These are phyloP conservation scores for Penicillium sp. DNA, from an alignment of 2,329 filamentous ascomycete species.

Conservation along the genomic window DNA sequence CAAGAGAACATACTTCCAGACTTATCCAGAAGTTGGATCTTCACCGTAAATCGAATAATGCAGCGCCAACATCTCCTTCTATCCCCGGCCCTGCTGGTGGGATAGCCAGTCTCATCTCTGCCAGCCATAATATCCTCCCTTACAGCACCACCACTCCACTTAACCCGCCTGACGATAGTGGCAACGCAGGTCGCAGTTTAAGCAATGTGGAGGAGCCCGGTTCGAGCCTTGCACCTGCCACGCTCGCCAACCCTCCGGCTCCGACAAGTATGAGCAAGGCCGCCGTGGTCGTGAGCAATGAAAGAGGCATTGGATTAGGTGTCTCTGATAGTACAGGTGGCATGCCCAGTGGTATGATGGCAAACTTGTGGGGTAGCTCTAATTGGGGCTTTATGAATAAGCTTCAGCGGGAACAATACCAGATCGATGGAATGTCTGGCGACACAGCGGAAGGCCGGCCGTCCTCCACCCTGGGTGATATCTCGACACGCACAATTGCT, in stretches of 20 bases:
- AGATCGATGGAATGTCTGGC: conserved; percentile 30
- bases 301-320: conserved; percentile 67
- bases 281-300: conserved; percentile 76
- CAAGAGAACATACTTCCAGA: conserved; percentile 74
- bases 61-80: conserved; percentile 50
- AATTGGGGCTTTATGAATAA: conserved; percentile 72
- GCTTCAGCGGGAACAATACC: conserved; percentile 56
- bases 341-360: conserved; percentile 81
- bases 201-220: conserved; percentile 48
- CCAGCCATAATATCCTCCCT: conserved; percentile 76
- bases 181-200: conserved; percentile 34
- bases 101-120: conserved; percentile 81
- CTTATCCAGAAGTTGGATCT: conserved; percentile 93
- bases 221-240: conserved; percentile 74
- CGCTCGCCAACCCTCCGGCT: conserved; percentile 77
- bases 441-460: conserved; percentile 16
- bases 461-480: conserved; percentile 28
- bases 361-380: conserved; percentile 89
- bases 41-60: conserved; percentile 70
- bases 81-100: conserved; percentile 56
- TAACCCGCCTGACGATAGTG: conserved; percentile 41
- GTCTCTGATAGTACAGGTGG: conserved; percentile 61
- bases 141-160: conserved; percentile 52
- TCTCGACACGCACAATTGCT: conserved; percentile 22
- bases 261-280: conserved; percentile 83